Evolutionary conservation across 345 rosid species (phyloP), one percentile per base, ranked within the genome.

Genomic region (Geranium rotundifolium): DNA sequence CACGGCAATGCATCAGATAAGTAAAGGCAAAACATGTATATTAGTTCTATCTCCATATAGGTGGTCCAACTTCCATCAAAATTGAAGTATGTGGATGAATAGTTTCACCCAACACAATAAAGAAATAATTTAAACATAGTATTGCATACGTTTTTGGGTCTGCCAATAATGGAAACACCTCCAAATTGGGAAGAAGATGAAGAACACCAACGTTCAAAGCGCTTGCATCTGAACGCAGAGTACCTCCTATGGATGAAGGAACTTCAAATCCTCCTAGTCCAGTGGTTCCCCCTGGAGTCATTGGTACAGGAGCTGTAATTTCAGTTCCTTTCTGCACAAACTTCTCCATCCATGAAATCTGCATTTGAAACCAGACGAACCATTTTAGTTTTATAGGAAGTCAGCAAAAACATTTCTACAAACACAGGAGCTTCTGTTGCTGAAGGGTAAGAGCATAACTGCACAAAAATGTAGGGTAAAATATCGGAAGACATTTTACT

Each of bases 331-430:
- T 90, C 69, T 75, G 75, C 65, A 93, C 89, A 78, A 93, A 93
- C 72, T 93, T 93, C 66, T 93, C 92, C 97, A 93, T 90, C 99
- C 99, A 93, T 1, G 99, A 93, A 66, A 93, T 93, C 99, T 93
- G 80, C 75, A 76, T 27, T 64, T 46, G 8, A 64, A 62, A 29
- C 63, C 64, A 77, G 2, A 56, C 29, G 46, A 27, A 71, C 34
- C 30, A 16, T 5, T 20, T 63, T 57, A 41, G 46, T 65, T 50
- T 56, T 19, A 65, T 19, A 34, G 41, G 41, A 34, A 23, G 58
- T 20, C 46, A 13, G 70, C 9, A 29, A 60, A 59, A 14, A 61
- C 31, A 67, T 67, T 58, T 56, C 62, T 10, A 56, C 8, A 59
- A 64, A 57, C 34, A 59, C 52, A 4, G 16, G 61, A 31, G 29